Conservation (phyloP, 1,139 yeast species). For the Lodderomyces theae region DNA sequence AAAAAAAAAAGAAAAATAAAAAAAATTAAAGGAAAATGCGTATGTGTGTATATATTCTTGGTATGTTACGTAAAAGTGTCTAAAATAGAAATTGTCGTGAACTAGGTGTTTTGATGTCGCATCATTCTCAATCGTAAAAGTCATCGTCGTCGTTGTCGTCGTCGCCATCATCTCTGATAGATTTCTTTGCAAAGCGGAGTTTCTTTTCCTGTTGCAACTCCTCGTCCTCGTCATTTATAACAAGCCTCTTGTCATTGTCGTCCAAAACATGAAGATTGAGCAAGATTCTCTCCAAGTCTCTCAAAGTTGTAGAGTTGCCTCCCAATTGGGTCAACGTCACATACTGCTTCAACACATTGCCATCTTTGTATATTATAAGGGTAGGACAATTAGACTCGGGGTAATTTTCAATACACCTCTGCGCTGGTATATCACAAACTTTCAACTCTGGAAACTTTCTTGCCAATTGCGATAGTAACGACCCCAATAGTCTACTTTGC, state of each 20-base stretch:
- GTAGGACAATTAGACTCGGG: constrained; percentile 93
- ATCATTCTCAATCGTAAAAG: constrained; percentile 38
- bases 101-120: neutral
- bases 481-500: constrained; percentile 70
- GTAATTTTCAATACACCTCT: constrained; percentile 86
- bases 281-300: constrained; percentile 70
- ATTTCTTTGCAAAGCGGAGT: constrained; percentile 54
- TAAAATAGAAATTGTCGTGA: constrained; percentile 1
- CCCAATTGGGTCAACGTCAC: constrained; percentile 80
- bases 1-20: constrained; percentile 3
- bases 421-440: constrained; percentile 85
- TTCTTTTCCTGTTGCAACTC: constrained; percentile 44
- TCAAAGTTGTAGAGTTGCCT: constrained; percentile 68
- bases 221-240: constrained; percentile 57
- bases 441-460: constrained; percentile 72
- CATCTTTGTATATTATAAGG: constrained; percentile 70
- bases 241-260: constrained; percentile 62
- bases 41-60: neutral
- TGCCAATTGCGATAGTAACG: constrained; percentile 53
- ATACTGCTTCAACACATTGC: constrained; percentile 72
- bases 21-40: too few relatives aligned
- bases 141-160: constrained; percentile 32
- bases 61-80: constrained; percentile 1
- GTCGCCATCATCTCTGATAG: constrained; percentile 37
- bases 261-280: constrained; percentile 64